Evolutionary conservation across 176 grass and related monocot genomes (phyloP), one percentile per base, ranked within the genome.

Genomic region (Otatea glauca): DNA sequence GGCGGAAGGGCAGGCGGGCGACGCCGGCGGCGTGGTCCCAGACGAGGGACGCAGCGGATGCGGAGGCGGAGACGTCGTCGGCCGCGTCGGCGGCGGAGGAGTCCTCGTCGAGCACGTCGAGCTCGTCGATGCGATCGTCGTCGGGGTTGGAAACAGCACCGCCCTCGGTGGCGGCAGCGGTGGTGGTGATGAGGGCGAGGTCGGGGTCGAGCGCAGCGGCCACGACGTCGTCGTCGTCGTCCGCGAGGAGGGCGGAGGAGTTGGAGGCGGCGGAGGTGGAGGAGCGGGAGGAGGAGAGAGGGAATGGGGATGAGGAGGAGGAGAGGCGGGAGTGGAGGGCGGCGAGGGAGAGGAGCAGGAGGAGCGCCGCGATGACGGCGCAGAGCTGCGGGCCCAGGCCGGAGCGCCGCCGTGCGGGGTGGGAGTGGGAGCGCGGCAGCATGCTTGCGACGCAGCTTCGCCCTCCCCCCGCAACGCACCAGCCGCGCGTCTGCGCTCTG

Each of bases 11-110:
- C 65, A 81, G 84, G 73, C 96, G 96, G 15, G 96, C 88, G 23
- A 93, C 93, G 55, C 96, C 93, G 74, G 86, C 83, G 8, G 87
- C 87, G 56, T 96, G 91, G 83, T 96, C 93, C 93, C 96, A 99
- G 47, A 96, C 76, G 35, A 99, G 81, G n/a, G 80, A 44, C 21
- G 83, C 54, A 54, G 80, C 59, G 65, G 78, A 58, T 7, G 66
- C 20, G 11, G 63, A 56, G 15, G 74, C 61, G 38, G 76, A 32
- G 14, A 72, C 73, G 15, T 87, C 81, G 2, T 95, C 86, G 8
- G 86, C 27, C 66, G 65, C 37, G 42, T 67, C 74, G 59, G 74
- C 32, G 27, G 32, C 67, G 5, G 58, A 47, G 39, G 88, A 70
- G 39, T 90, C 84, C 63, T 96, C 93, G 23, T 98, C 93, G 49